Evolutionary conservation across 768 basidiomycete species (phyloP).

Genomic region (Mycena olivaceomarginata): DNA sequence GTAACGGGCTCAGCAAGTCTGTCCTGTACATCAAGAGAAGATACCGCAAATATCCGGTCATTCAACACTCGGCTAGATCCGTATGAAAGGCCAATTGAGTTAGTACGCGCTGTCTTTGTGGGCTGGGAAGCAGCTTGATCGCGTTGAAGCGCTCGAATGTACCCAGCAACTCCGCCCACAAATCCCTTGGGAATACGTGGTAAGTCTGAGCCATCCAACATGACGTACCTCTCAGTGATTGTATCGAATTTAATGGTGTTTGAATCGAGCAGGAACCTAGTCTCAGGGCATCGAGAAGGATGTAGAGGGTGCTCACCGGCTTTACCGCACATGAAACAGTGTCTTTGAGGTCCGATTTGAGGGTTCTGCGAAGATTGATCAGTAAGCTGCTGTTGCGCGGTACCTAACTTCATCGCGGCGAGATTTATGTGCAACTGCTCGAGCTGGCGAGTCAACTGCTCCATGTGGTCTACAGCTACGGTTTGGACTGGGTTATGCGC

Average conservation of each 20-base stretch:
- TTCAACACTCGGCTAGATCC: background rate
- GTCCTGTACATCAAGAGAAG: constrained; percentile 5
- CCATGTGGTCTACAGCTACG: too few relatives aligned
- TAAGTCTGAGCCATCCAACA: background rate
- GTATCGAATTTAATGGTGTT: background rate
- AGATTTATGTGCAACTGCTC: too few relatives aligned
- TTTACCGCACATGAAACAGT: constrained; percentile 29
- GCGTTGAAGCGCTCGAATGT: constrained; percentile 13
- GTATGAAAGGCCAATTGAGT: background rate
- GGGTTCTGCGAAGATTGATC: constrained; percentile 7
- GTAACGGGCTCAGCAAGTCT: constrained; percentile 19
- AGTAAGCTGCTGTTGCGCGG: too few relatives aligned
- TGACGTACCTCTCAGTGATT: background rate
- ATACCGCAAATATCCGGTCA: constrained; percentile 25
- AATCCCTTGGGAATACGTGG: constrained; percentile 1
- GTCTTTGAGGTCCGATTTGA: background rate
- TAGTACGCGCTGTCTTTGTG: background rate
- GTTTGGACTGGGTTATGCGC: too few relatives aligned
- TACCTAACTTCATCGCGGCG: too few relatives aligned
- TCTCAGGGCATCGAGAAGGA: background rate
- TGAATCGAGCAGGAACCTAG: background rate
- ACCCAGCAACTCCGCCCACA: constrained; percentile 18
- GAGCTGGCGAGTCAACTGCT: too few relatives aligned
- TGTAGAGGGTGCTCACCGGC: background rate
- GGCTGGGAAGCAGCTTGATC: too few relatives aligned